Conservation (phyloP, 768 basidiomycete genomes). For the Xerocomellus intermedius region DNA sequence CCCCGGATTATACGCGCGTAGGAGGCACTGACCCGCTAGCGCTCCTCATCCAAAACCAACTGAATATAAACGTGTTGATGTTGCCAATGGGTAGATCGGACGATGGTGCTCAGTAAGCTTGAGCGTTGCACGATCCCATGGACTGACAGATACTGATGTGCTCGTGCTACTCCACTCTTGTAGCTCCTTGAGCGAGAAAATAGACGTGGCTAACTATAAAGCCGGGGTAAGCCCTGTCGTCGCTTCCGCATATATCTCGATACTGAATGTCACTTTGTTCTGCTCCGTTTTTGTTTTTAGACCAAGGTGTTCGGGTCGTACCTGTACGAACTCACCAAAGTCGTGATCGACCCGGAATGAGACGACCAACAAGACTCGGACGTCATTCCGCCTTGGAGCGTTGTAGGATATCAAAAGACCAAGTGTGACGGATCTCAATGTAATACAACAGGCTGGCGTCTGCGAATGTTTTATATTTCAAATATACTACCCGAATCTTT, state of each 20-base stretch:
- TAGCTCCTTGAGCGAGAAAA: slow-evolving; percentile 90
- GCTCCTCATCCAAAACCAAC: slow-evolving; percentile 77
- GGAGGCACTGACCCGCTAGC: slow-evolving; percentile 89
- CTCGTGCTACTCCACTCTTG: background rate
- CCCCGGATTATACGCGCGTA: slow-evolving; percentile 35
- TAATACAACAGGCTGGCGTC: background rate
- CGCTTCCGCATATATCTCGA: background rate
- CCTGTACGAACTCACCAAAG: slow-evolving; percentile 12
- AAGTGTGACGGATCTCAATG: background rate
- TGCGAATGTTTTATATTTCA: background rate
- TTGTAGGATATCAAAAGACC: background rate
- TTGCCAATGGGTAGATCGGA: slow-evolving; percentile 90
- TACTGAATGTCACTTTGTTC: background rate
- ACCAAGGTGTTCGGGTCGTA: slow-evolving; percentile 18
- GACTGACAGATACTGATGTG: background rate
- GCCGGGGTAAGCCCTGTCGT: slow-evolving; percentile 52
- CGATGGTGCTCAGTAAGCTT: slow-evolving; percentile 79
- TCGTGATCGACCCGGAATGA: background rate
- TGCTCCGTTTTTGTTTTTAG: background rate
- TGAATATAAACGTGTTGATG: slow-evolving; percentile 78
- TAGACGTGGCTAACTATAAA: slow-evolving; percentile 66
- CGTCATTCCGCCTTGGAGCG: background rate
- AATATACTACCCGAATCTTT: background rate
- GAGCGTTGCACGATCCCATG: too few species aligned
- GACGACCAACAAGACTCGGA: background rate